Evolutionary conservation across 345 rosid genomes (phyloP).

Genomic region (Excoecaria agallocha): DNA sequence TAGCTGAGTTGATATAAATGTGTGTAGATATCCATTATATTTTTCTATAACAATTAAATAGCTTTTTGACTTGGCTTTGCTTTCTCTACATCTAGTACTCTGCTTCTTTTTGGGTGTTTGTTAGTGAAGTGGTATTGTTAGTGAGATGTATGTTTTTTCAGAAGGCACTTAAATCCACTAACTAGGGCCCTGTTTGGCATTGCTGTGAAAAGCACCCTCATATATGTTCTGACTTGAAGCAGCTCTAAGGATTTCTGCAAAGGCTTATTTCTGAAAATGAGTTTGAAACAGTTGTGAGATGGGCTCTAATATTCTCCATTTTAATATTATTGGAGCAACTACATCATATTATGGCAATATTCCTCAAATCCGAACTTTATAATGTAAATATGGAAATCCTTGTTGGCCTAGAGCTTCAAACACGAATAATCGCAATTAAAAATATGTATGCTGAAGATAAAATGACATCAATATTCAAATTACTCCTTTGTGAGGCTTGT

Average conservation of each 20-base stretch:
- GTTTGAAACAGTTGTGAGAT: not conserved
- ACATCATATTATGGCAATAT: not conserved
- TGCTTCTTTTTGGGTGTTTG: not conserved
- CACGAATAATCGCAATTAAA: not conserved
- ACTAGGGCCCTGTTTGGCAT: not conserved
- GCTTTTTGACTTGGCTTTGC: not conserved
- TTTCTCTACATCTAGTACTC: not conserved
- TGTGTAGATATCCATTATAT: too few species aligned
- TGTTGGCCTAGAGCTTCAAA: not conserved
- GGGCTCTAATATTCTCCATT: not conserved
- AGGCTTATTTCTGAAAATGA: not conserved
- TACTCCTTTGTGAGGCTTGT: not conserved
- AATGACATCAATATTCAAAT: constrained; percentile 3
- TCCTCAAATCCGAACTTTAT: not conserved
- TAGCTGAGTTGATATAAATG: not conserved
- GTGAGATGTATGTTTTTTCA: not conserved
- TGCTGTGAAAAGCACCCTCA: not conserved
- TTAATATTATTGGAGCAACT: not conserved
- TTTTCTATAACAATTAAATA: not conserved
- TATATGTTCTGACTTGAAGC: not conserved
- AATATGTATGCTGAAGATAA: not conserved
- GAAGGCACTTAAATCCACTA: not conserved
- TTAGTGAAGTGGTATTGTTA: not conserved
- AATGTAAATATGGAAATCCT: not conserved
- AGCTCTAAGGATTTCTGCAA: not conserved